These are phyloP conservation scores for Trichaptum fuscoviolaceum DNA, from an alignment of 768 basidiomycete species.

Conservation along the genomic window DNA sequence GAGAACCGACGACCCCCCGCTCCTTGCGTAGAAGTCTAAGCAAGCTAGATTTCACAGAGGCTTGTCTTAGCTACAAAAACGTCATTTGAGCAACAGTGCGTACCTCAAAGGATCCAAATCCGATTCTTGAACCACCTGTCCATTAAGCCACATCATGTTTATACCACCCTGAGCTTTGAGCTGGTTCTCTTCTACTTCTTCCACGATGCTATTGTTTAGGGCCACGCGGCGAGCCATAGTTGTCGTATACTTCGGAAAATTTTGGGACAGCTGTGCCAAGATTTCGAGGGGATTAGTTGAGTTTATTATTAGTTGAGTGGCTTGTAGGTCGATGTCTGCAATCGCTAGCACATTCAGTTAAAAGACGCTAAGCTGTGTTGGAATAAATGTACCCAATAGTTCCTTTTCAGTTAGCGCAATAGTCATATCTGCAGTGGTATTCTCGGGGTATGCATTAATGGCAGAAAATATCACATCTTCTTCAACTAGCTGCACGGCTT, in stretches of 20 bases:
- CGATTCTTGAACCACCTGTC: conserved; percentile 49
- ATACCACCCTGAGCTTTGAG: conserved; percentile 45
- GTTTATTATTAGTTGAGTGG: conserved; percentile 67
- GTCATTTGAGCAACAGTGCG: conserved; percentile 13
- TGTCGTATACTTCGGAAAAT: conserved; percentile 85
- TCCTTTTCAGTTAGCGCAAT: conserved; percentile 50
- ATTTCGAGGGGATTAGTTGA: conserved; percentile 50
- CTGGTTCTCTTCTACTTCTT: conserved; percentile 57
- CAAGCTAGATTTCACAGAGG: conserved; percentile 35
- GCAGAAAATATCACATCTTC: neutral
- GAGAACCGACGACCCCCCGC: conserved; percentile 49
- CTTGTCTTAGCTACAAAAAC: neutral
- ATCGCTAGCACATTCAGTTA: neutral
- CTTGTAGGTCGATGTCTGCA: conserved; percentile 65
- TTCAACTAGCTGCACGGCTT: neutral
- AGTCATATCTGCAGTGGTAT: conserved; percentile 32
- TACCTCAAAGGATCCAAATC: conserved; percentile 70
- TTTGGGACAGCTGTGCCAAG: conserved; percentile 69
- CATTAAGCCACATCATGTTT: conserved; percentile 79
- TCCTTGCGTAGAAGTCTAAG: conserved; percentile 72
- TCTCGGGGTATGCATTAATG: conserved; percentile 12
- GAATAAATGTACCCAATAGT: conserved; percentile 38
- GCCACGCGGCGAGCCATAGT: conserved; percentile 66
- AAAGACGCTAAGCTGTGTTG: neutral
- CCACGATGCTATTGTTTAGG: conserved; percentile 41